A percentile compares a stretch with the other conserved stretches of the same genome.
These are phyloP conservation scores for Ogataea philodendri DNA, from an alignment of 805 yeast genomes.

Conservation along the genomic window DNA sequence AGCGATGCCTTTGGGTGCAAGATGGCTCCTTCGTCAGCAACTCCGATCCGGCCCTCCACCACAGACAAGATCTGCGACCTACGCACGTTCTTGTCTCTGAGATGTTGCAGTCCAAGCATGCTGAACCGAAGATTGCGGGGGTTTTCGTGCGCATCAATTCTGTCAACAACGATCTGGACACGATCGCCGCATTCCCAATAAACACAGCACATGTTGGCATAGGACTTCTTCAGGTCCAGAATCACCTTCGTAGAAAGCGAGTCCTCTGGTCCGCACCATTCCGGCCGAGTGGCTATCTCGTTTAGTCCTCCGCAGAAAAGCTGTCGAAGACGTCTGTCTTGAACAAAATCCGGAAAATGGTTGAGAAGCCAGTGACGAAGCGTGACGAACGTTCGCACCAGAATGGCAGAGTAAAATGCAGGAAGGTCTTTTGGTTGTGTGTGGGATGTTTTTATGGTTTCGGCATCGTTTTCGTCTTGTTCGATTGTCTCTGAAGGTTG, in stretches of 20 bases:
- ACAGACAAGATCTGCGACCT: constrained; percentile 40
- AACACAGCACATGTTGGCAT: constrained; percentile 30
- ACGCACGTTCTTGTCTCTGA: constrained; percentile 39
- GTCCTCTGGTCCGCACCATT: constrained; percentile 15
- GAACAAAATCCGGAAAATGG: constrained; percentile 83
- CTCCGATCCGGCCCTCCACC: constrained; percentile 26
- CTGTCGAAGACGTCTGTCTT: constrained; percentile 46
- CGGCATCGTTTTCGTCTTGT: no score
- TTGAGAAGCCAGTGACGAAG: constrained; percentile 88
- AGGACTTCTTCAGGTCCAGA: constrained; percentile 35
- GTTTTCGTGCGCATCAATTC: constrained; percentile 27
- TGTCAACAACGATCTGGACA: constrained; percentile 23
- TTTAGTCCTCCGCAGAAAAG: constrained; percentile 43
- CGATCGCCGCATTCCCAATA: constrained; percentile 32
- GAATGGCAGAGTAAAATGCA: constrained; percentile 47
- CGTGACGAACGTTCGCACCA: constrained; percentile 81
- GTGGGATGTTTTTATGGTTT: no score
- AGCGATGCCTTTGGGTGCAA: constrained; percentile 37
- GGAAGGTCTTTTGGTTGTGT: no score
- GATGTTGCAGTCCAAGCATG: constrained; percentile 36
- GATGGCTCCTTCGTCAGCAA: constrained; percentile 20
- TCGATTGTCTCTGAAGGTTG: neutral
- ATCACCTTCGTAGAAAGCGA: constrained; percentile 30
- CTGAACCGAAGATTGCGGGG: constrained; percentile 37
- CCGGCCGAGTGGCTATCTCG: constrained; percentile 32